Base-by-base conservation (phyloP, 1,284 basidiomycete species). In the Marasmius tenuissimus region DNA sequence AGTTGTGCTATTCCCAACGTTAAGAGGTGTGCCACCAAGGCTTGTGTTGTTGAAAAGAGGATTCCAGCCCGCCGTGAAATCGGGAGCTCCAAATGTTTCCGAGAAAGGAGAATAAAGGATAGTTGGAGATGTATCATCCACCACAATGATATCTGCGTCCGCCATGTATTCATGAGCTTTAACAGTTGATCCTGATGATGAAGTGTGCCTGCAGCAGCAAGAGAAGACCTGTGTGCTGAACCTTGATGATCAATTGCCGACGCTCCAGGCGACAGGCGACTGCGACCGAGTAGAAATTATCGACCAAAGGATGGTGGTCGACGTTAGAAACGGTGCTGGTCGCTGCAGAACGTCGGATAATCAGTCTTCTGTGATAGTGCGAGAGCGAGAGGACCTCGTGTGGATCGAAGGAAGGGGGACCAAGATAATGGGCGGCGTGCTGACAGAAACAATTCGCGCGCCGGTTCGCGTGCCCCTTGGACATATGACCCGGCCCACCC, bases 91-190 rank as follows among this genome's bases (percentile, higher is more conserved):
- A 60, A 82, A 73, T 16, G 82, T 84, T 70, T 86, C 84, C 53
- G 76, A 68, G 61, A 85, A 82, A 20, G 89, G 90, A 60, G 74
- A 78, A 75, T 90, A 92, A 45, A 69, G 68, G 67, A 92, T 76
- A 52, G 78, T 71, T 12, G 90, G 90, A 38, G 89, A 90, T 57
- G 84, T 84, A 71, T 91, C 85, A 72, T 88, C 83, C 70, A 92
- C 76, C 61, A 75, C 71, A 73, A 91, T 76, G 67, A 79, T 76
- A 67, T 84, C 77, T 62, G 71, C 70, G 66, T 75, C 73, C 64
- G 79, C 80, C 82, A 86, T 87, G 73, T 75, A 83, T 78, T 75
- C 80, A 81, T 82, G 72, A 69, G 72, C 64, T 54, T n/a, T 54
- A 35, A 33, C 34, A 16, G 22, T 33, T 54, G 34, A 47, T 47